phyloP scores from a whole-genome alignment of 1,139 yeast genomes.

The Tardiomyces blankii region DNA sequence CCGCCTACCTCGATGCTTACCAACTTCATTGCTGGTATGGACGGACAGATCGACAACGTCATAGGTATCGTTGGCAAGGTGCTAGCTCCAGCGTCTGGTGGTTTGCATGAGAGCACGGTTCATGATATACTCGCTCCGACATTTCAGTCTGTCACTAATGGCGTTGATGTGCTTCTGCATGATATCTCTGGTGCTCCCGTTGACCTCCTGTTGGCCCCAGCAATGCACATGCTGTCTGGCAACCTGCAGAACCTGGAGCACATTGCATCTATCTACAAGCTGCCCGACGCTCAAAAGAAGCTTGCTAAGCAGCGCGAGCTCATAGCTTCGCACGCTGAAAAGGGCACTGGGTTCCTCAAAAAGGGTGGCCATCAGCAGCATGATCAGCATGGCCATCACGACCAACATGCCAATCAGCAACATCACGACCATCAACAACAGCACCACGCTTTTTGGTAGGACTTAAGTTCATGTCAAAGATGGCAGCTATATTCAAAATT shows the following conservation, averaged over 20 bases:
- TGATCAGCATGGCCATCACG: too few relatives aligned
- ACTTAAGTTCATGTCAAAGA: too few relatives aligned
- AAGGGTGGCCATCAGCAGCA: too few relatives aligned
- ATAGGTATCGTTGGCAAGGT: constrained; percentile 15
- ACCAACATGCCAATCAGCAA: too few relatives aligned
- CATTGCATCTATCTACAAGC: neutral
- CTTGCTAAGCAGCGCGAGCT: neutral
- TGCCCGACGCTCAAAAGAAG: neutral
- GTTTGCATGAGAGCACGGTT: constrained; percentile 17
- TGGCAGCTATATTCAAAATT: too few relatives aligned
- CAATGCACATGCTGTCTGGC: neutral
- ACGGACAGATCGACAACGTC: constrained; percentile 24
- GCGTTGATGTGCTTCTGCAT: constrained; percentile 19
- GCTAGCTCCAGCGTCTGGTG: constrained; percentile 14
- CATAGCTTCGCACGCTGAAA: neutral
- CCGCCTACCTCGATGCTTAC: constrained; percentile 16
- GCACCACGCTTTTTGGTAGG: too few relatives aligned
- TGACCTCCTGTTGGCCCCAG: constrained; percentile 8
- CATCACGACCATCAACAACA: too few relatives aligned
- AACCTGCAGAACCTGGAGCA: neutral
- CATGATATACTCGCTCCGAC: constrained; percentile 19
- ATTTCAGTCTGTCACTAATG: constrained; percentile 23
- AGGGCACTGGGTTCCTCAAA: neutral
- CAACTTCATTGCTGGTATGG: constrained; percentile 21
- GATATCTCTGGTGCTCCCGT: constrained; percentile 12